Conservation (phyloP, 768 basidiomycete genomes). For the Pulveroboletus frians region DNA sequence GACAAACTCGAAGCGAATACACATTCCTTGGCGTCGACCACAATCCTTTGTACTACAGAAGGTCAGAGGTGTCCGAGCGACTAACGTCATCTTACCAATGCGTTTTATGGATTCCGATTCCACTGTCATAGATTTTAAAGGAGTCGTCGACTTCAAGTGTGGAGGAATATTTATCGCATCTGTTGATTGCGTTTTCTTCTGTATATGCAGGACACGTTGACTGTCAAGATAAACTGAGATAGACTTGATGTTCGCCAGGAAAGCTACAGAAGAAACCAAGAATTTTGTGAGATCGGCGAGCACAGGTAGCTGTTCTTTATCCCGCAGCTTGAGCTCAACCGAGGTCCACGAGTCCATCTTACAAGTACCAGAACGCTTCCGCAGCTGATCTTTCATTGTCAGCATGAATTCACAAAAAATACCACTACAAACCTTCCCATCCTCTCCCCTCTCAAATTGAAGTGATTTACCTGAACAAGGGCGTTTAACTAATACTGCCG, state of each 20-base stretch:
- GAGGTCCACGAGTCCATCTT: not conserved
- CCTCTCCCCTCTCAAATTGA: conserved; percentile 7
- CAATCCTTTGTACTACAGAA: conserved; percentile 7
- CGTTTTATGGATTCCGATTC: conserved; percentile 9
- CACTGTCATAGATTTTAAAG: not conserved
- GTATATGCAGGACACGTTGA: not conserved
- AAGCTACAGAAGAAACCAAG: conserved; percentile 9
- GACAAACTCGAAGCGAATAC: not conserved
- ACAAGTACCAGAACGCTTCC: not conserved
- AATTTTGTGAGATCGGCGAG: conserved; percentile 10
- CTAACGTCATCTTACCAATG: not conserved
- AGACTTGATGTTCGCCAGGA: conserved; percentile 1
- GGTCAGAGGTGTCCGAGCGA: not conserved
- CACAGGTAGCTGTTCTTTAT: conserved; percentile 2
- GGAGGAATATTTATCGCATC: not conserved
- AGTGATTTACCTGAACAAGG: conserved; percentile 8
- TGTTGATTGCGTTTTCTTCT: not conserved
- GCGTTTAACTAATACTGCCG: not conserved
- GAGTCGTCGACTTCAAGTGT: not conserved
- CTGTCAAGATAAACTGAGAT: conserved; percentile 4
- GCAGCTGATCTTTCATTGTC: conserved; percentile 3
- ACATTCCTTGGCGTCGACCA: conserved; percentile 2
- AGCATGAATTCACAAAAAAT: not conserved
- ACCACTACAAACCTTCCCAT: conserved; percentile 6
- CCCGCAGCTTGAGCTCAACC: conserved; percentile 7